Evolutionary conservation across 1,139 yeast species (phyloP).

Genomic region (Taphrina deformans): DNA sequence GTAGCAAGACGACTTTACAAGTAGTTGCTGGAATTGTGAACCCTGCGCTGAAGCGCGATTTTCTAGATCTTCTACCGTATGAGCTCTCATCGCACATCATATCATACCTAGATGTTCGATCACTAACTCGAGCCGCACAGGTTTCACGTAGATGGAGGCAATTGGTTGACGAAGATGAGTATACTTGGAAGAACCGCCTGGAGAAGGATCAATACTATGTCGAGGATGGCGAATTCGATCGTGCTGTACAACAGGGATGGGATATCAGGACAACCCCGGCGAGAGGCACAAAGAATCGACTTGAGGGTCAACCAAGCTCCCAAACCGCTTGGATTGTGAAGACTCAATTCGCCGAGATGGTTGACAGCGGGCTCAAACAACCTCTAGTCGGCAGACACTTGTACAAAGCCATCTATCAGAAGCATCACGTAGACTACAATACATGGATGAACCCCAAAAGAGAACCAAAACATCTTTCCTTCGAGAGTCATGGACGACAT

Average conservation of each 20-base stretch:
- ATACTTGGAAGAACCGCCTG: slow-evolving; percentile 48
- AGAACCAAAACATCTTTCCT: slow-evolving; percentile 67
- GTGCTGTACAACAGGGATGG: slow-evolving; percentile 23
- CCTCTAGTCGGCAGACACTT: slow-evolving; percentile 41
- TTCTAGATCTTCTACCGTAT: slow-evolving; percentile 67
- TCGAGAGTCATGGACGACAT: slow-evolving; percentile 72
- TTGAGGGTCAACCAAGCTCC: neutral
- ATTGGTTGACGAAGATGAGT: slow-evolving; percentile 58
- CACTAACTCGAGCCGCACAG: slow-evolving; percentile 61
- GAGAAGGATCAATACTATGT: slow-evolving; percentile 43
- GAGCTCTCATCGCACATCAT: slow-evolving; percentile 76
- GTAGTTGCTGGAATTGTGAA: slow-evolving; percentile 62
- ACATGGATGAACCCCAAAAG: slow-evolving; percentile 83
- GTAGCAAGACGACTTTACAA: slow-evolving; percentile 69
- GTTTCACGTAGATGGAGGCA: slow-evolving; percentile 73
- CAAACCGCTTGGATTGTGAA: slow-evolving; percentile 17
- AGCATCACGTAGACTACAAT: slow-evolving; percentile 62
- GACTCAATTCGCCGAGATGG: slow-evolving; percentile 33
- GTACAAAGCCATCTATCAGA: slow-evolving; percentile 63
- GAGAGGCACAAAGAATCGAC: neutral
- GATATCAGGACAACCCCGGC: neutral
- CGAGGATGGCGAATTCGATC: slow-evolving; percentile 34
- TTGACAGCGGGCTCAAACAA: slow-evolving; percentile 31
- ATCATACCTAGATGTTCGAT: slow-evolving; percentile 61
- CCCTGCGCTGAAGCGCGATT: slow-evolving; percentile 67